These are phyloP conservation scores for Articulospora tetracladia DNA, from an alignment of 495 filamentous ascomycete genomes.

Conservation along the genomic window DNA sequence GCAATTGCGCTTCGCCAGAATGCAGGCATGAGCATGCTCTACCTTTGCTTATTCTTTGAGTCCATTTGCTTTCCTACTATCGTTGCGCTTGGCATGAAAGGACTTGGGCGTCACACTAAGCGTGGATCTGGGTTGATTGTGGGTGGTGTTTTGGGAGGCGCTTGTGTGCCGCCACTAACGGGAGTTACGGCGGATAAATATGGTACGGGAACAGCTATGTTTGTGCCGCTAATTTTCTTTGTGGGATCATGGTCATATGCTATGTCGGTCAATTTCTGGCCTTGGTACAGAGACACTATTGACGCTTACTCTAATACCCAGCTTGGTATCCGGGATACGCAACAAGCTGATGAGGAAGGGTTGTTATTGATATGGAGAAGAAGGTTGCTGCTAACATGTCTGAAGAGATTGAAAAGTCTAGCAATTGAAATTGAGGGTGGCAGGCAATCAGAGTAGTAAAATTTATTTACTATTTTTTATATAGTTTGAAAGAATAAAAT, in stretches of 20 bases:
- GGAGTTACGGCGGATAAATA: slow-evolving; percentile 47
- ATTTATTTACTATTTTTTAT: too few species aligned
- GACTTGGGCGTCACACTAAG: slow-evolving; percentile 56
- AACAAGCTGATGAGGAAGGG: slow-evolving; percentile 21
- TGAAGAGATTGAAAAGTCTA: neutral
- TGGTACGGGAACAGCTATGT: slow-evolving; percentile 47
- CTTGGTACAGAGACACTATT: slow-evolving; percentile 51
- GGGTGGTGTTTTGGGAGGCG: slow-evolving; percentile 53
- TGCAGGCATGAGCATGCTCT: slow-evolving; percentile 50
- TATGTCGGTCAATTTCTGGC: slow-evolving; percentile 56
- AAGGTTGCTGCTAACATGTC: neutral
- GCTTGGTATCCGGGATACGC: slow-evolving; percentile 41
- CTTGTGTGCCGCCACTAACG: slow-evolving; percentile 46
- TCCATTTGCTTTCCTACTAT: slow-evolving; percentile 61
- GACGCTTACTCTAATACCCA: slow-evolving; percentile 54
- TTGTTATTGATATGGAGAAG: slow-evolving; percentile 19
- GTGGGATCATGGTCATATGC: slow-evolving; percentile 56
- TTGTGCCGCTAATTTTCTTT: slow-evolving; percentile 56
- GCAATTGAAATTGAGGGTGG: too few species aligned
- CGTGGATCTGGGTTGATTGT: slow-evolving; percentile 54
- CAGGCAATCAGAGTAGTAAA: too few species aligned
- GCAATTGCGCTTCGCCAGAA: slow-evolving; percentile 31
- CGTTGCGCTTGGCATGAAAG: slow-evolving; percentile 56
- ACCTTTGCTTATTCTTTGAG: slow-evolving; percentile 57
- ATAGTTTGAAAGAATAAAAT: too few species aligned